Evolutionary conservation across 805 yeast genomes (phyloP), one percentile per base, ranked within the genome.

Genomic region (Suhomyces sp.): DNA sequence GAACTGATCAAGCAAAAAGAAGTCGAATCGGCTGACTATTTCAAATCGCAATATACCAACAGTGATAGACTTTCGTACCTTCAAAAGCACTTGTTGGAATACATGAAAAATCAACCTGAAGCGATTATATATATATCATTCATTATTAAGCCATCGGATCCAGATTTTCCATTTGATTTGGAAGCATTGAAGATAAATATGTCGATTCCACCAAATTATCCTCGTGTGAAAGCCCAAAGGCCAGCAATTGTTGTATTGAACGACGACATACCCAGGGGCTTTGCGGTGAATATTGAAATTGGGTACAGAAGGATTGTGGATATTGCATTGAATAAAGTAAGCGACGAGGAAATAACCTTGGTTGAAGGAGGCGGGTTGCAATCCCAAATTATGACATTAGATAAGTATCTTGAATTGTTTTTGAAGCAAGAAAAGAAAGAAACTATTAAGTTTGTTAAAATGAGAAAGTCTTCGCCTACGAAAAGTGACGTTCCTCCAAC

Each of bases 101-200:
- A 56, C 40, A 45, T 57, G 18, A 39, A 37, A n/a, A 44, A 42
- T 8, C 50, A 50, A 15, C 54, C 58, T 1, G 44, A 43, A 5
- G 31, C 35, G 2, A 28, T 34, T 19, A 46, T 70, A 4, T 73
- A 74, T 39, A 34, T 77, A 11, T 64, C 76, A 10, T 67, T 77
- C 42, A 43, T 65, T 20, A 39, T 78, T 29, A 49, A 46, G 14
- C 90, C 90, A 0, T 66, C 81, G 0, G 90, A 82, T 51, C 88
- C 88, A 0, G 83, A 82, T 28, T 83, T 84, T 50, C 83, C 88
- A 0, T 83, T 68, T 49, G 87, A 80, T 35, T 55, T 83, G 19
- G 71, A 69, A 3, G 47, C 53, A n/a, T 63, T 83, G 37, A 69
- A 73, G 32, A 48, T 83, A 20, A 70, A 76, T 28, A 53, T 84